Conservation (phyloP, 768 basidiomycete species). For the Saitozyma podzolica region DNA sequence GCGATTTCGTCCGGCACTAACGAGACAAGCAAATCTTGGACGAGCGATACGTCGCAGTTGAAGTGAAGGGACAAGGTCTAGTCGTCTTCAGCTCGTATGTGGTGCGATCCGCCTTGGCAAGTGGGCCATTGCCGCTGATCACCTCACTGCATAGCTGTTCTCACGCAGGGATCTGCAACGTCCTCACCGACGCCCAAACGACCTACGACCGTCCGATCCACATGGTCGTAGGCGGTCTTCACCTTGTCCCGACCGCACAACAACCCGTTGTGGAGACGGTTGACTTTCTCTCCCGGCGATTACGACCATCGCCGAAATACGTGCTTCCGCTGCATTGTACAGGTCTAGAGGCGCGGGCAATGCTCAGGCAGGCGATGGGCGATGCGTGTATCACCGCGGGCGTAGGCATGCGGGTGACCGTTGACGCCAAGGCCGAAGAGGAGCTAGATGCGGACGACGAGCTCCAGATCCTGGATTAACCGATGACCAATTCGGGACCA, state of each 20-base stretch:
- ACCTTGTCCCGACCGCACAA: slow-evolving; percentile 71
- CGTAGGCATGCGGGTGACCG: slow-evolving; percentile 66
- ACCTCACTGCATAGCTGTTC: slow-evolving; percentile 57
- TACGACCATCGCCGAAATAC: slow-evolving; percentile 67
- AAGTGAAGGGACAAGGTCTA: slow-evolving; percentile 77
- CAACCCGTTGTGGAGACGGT: slow-evolving; percentile 69
- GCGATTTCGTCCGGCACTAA: background rate
- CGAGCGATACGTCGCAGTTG: slow-evolving; percentile 73
- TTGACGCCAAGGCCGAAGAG: slow-evolving; percentile 44
- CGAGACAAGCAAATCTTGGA: slow-evolving; percentile 71
- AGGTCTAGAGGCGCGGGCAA: slow-evolving; percentile 73
- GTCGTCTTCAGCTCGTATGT: slow-evolving; percentile 81
- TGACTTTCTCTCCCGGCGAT: slow-evolving; percentile 64
- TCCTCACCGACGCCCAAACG: slow-evolving; percentile 67
- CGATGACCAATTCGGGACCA: too few relatives aligned
- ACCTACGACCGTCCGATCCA: slow-evolving; percentile 69
- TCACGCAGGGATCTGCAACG: slow-evolving; percentile 84
- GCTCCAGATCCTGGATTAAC: too few relatives aligned
- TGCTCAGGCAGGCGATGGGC: slow-evolving; percentile 68
- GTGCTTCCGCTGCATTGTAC: slow-evolving; percentile 83
- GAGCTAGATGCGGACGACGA: background rate
- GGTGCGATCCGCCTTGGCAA: too few relatives aligned
- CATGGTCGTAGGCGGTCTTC: slow-evolving; percentile 81
- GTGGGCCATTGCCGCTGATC: background rate
- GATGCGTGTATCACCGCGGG: slow-evolving; percentile 76